Percentiles rank a stretch among this genome's conserved stretches.
Conservation (phyloP, 805 yeast genomes). For the Myxozyma melibiosi region DNA sequence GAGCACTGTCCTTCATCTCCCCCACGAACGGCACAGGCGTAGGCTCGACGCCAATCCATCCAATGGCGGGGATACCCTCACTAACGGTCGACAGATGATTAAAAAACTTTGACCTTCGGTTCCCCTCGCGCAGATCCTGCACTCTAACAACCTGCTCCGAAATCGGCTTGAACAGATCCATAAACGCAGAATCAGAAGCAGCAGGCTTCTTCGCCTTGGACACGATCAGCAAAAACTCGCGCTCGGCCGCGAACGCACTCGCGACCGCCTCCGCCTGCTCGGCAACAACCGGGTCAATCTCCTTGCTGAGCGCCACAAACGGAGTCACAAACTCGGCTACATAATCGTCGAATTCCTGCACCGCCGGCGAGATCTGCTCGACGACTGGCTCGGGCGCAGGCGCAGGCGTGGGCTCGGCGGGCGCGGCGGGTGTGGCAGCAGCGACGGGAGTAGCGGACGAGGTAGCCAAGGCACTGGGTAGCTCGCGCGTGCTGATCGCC, state of each 20-base stretch:
- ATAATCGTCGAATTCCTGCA: conserved; percentile 53
- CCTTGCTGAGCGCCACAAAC: conserved; percentile 55
- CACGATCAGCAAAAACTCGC: conserved; percentile 61
- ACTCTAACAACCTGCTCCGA: conserved; percentile 61
- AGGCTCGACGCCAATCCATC: conserved; percentile 81
- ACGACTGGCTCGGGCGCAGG: conserved; percentile 31
- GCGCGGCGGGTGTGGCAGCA: conserved; percentile 28
- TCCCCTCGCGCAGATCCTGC: conserved; percentile 68
- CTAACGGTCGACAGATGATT: conserved; percentile 80
- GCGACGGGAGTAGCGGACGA: conserved; percentile 30
- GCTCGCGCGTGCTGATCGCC: too few relatives aligned
- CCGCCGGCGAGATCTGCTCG: conserved; percentile 24
- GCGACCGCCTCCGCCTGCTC: conserved; percentile 51
- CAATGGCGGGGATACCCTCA: conserved; percentile 87
- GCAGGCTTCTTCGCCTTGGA: conserved; percentile 67
- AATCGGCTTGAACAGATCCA: conserved; percentile 66
- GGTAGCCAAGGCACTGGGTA: conserved; percentile 27
- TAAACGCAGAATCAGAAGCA: conserved; percentile 48
- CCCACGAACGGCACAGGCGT: conserved; percentile 71
- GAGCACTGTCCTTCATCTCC: conserved; percentile 87
- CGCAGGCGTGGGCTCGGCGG: conserved; percentile 34
- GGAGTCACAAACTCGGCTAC: conserved; percentile 59
- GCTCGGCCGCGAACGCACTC: conserved; percentile 61
- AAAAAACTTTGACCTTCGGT: conserved; percentile 64
- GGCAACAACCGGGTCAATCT: conserved; percentile 59